These are phyloP conservation scores for Saccharomycopsis olivae DNA, from an alignment of 805 yeast genomes.

Conservation along the genomic window DNA sequence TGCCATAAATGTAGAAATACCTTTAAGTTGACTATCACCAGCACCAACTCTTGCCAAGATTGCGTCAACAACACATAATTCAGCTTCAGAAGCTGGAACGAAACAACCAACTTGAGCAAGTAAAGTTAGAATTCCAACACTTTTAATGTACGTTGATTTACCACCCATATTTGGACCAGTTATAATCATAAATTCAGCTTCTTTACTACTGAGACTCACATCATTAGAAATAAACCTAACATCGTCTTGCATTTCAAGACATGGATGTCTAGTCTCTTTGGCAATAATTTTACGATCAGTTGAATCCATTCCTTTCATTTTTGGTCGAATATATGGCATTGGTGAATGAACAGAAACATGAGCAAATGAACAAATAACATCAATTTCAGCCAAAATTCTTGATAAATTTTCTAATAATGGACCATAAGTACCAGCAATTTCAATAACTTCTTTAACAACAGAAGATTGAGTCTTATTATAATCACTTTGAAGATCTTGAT, in stretches of 20 bases:
- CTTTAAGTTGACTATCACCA: conserved; percentile 94
- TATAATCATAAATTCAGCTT: conserved; percentile 65
- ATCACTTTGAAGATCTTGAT: conserved; percentile 46
- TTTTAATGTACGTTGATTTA: conserved; percentile 86
- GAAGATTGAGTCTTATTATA: conserved; percentile 69
- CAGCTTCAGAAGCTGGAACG: conserved; percentile 73
- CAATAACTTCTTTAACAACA: conserved; percentile 73
- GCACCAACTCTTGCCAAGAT: conserved; percentile 97
- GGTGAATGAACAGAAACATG: conserved; percentile 78
- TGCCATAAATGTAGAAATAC: conserved; percentile 92
- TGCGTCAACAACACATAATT: conserved; percentile 78
- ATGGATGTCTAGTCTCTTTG: conserved; percentile 85
- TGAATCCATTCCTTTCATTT: conserved; percentile 42
- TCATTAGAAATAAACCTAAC: conserved; percentile 88
- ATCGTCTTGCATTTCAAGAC: conserved; percentile 87
- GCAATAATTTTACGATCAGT: conserved; percentile 40
- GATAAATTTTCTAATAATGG: conserved; percentile 67
- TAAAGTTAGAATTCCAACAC: conserved; percentile 75
- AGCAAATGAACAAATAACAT: conserved; percentile 79
- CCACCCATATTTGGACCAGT: conserved; percentile 99
- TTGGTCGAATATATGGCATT: conserved; percentile 68
- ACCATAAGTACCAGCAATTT: conserved; percentile 70
- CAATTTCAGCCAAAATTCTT: conserved; percentile 57
- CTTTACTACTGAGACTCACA: conserved; percentile 47
- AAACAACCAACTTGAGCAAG: conserved; percentile 88